Evolutionary conservation across 148 eudicot genomes (phyloP), one percentile per base, ranked within the genome.

Genomic region (Rhododendron ferrugineum): DNA sequence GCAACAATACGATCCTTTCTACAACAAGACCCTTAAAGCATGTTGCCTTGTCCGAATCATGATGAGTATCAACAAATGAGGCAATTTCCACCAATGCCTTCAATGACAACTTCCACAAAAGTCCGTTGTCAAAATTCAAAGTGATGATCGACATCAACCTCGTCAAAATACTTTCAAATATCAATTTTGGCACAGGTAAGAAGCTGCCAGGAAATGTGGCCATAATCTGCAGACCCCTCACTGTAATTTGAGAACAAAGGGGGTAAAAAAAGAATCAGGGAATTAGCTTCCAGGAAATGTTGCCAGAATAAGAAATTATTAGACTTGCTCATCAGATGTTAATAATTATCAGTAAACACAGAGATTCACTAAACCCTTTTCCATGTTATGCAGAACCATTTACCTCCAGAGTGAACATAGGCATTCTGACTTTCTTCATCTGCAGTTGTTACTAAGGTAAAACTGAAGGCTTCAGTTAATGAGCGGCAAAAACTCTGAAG

Each of bases 121-220:
- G 83, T 44, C 84, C 83, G 74, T 89, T 83, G 36, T 84, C 78
- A 83, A 87, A 88, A 85, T 88, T 86, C 83, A 83, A 84, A 44
- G 85, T 85, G 86, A 95, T 66, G 73, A 90, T 70, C 62, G 93
- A 89, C 28, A 90, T 87, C 88, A 95, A 87, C 83, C 89, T 88
- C 84, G 20, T 79, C 93, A 97, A 87, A 78, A 95, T 91, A 84
- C 86, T 82, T 85, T 92, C 96, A 90, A 89, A 97, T 80, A 89
- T 76, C 73, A 91, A 87, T 79, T 87, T 92, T 60, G 98, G 88
- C 60, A 92, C 88, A 34, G 92, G 89, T 26, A 79, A 85, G 87
- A 88, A 91, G 85, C 86, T 88, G 79, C 93, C 97, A 80, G 99
- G 99, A 89, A 97, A 93, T 68, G 96, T 92, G 85, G 96, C 99